Evolutionary conservation across 768 basidiomycete species (phyloP).

Genomic region (Tulasnella sp.): DNA sequence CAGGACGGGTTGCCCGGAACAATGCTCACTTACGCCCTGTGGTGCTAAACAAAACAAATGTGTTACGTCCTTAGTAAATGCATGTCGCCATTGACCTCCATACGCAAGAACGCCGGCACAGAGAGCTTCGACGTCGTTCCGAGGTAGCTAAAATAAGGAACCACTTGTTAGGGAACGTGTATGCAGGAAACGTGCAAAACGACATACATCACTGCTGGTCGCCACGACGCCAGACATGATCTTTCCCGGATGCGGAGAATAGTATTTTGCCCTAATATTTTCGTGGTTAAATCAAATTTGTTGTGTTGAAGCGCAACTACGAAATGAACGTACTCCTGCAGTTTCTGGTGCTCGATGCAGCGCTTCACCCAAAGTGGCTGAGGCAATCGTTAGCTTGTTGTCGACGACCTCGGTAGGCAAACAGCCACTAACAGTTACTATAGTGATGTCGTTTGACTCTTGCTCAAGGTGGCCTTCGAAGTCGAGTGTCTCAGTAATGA

Average conservation of each 20-base stretch:
- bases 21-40: constrained; percentile 17
- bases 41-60: constrained; percentile 59
- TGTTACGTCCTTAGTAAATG: constrained; percentile 74
- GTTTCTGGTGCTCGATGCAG: constrained; percentile 43
- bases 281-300: neutral
- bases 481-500: constrained; percentile 44
- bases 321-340: constrained; percentile 41
- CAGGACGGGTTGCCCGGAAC: neutral
- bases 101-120: constrained; percentile 58
- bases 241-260: constrained; percentile 64
- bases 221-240: constrained; percentile 78
- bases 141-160: constrained; percentile 35
- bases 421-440: constrained; percentile 30
- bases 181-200: neutral
- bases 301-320: neutral
- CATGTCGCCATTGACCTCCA: constrained; percentile 71
- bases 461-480: constrained; percentile 43
- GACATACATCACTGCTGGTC: constrained; percentile 51
- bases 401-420: neutral
- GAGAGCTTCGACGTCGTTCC: constrained; percentile 59
- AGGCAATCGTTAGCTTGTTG: constrained; percentile 15
- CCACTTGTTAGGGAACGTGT: neutral
- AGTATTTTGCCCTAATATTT: constrained; percentile 38
- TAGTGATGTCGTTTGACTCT: constrained; percentile 24
- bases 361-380: constrained; percentile 63